These are phyloP conservation scores for Aspergillus bombycis DNA, from an alignment of 2,329 filamentous ascomycete genomes.

Conservation along the genomic window DNA sequence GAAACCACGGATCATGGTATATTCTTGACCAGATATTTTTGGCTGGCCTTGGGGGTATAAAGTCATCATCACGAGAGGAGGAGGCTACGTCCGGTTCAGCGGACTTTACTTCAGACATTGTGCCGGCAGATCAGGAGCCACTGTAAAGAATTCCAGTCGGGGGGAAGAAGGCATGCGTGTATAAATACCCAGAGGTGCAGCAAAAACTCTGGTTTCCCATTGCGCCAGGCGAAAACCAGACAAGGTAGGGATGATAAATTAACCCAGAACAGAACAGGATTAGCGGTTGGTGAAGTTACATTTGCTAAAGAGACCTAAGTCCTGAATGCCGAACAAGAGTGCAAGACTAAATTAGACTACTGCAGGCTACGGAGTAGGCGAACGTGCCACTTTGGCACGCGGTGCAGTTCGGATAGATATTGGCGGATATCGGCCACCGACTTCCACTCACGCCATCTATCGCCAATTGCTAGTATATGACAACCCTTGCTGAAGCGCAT, in stretches of 20 bases:
- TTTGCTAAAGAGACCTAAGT: neutral
- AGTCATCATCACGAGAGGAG: neutral
- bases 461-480: neutral
- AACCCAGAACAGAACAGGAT: slow-evolving; percentile 2
- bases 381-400: neutral
- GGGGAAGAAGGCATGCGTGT: neutral
- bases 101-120: neutral
- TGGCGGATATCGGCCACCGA: neutral
- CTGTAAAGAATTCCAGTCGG: neutral
- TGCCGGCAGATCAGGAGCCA: neutral
- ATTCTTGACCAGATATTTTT: neutral
- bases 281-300: neutral
- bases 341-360: neutral
- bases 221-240: neutral
- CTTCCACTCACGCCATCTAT: neutral
- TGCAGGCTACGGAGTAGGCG: neutral
- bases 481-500: neutral
- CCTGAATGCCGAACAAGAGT: neutral
- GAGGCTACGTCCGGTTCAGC: neutral
- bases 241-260: slow-evolving; percentile 25
- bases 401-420: neutral
- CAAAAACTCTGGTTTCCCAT: neutral
- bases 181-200: neutral
- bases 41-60: neutral
- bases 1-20: neutral